Base-by-base conservation (phyloP, 768 basidiomycete genomes). In the Xerocomus spinulosus region DNA sequence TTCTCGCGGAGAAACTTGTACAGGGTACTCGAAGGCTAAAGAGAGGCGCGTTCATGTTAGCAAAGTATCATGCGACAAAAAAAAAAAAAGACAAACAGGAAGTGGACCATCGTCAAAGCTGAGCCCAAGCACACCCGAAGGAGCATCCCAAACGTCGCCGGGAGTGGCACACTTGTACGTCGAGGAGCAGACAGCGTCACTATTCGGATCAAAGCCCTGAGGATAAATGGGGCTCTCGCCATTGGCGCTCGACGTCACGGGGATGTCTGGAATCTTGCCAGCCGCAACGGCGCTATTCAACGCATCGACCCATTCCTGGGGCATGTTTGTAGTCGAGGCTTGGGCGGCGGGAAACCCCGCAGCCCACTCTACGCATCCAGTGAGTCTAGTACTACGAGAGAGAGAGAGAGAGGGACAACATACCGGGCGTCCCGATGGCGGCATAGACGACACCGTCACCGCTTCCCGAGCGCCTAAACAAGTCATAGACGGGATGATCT, bases 51-150 rank as follows among this genome's bases (percentile, higher is more conserved):
- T n/a, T n/a, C 28, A 0, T 32, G 40, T 63, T 35, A 52, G 20
- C 24, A 9, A 29, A 14, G 18, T 12, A 24, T 17, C 36, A 39
- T 26, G 47, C 32, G 39, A 41, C 24, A 9, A 40, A n/a, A n/a
- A 40, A 15, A 48, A 33, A 20, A 36, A 26, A 13, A 44, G 32
- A 58, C 70, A 25, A 53, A 77, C 76, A 2, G 73, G 68, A 14
- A 75, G 70, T 0, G 91, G 91, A 0, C 92, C 92, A 59, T 92
- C 91, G 59, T 93, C 91, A 60, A 92, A 92, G 40, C 80, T 74
- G 46, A 80, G 70, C 2, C 72, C 87, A 43, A 89, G 69, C 44
- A 75, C 68, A 8, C 87, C 86, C 25, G 75, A 64, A 0, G 92
- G 92, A 0, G 85, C 87, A 51, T 93, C 80, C 80, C 83, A 85